phyloP scores from a whole-genome alignment of 208 protist genomes.

The Crithidia thermophila region DNA sequence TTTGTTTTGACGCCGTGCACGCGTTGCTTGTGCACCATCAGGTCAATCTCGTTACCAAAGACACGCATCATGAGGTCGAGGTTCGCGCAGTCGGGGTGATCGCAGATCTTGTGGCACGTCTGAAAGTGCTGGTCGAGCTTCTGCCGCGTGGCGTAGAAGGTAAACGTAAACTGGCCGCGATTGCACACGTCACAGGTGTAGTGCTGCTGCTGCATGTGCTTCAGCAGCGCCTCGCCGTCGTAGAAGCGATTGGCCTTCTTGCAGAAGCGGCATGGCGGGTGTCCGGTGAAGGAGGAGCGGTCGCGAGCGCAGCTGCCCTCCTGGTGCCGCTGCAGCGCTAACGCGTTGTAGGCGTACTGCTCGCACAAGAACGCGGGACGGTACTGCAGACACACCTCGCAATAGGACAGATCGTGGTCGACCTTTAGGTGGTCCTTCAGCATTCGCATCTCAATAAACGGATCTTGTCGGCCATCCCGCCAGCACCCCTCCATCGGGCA shows the following conservation, averaged over 20 bases:
- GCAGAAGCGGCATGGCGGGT: slow-evolving; percentile 88
- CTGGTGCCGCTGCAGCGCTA: slow-evolving; percentile 59
- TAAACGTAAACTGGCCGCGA: slow-evolving; percentile 79
- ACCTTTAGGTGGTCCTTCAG: slow-evolving; percentile 74
- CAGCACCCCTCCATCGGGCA: slow-evolving; percentile 81
- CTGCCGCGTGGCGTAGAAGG: slow-evolving; percentile 76
- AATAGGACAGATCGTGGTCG: slow-evolving; percentile 77
- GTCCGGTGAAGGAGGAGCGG: slow-evolving; percentile 74
- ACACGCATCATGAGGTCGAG: slow-evolving; percentile 85
- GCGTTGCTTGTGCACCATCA: slow-evolving; percentile 79
- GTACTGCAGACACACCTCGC: slow-evolving; percentile 71
- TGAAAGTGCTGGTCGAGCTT: slow-evolving; percentile 85
- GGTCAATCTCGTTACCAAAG: slow-evolving; percentile 82
- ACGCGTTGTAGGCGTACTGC: slow-evolving; percentile 67
- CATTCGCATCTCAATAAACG: slow-evolving; percentile 58
- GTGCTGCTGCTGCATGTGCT: slow-evolving; percentile 91
- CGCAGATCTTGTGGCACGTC: slow-evolving; percentile 78
- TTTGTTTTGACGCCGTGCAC: slow-evolving; percentile 65
- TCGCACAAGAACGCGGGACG: slow-evolving; percentile 85
- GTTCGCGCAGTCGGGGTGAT: slow-evolving; percentile 76
- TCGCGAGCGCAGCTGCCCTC: slow-evolving; percentile 65
- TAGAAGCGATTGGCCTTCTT: slow-evolving; percentile 54
- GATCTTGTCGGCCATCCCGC: slow-evolving; percentile 65
- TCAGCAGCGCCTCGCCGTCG: slow-evolving; percentile 80
- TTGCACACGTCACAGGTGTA: slow-evolving; percentile 92